These are phyloP conservation scores for Alternaria dauci DNA, from an alignment of 2,329 filamentous ascomycete genomes.

Conservation along the genomic window DNA sequence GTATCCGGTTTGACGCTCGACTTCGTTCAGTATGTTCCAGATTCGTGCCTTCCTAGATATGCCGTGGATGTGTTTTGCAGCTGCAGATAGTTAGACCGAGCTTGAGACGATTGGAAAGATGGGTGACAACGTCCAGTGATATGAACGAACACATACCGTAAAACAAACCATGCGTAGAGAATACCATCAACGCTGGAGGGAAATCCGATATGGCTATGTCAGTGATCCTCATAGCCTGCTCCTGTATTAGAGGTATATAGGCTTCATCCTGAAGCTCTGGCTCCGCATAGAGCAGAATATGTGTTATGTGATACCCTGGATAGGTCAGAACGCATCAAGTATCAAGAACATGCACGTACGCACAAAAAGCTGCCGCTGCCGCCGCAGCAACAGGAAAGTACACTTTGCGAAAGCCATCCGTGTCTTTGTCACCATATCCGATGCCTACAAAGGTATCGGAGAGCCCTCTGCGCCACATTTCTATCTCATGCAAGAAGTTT, in stretches of 20 bases:
- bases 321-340: not conserved
- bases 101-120: not conserved
- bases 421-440: slow-evolving; percentile 40
- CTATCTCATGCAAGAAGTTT: slow-evolving; percentile 37
- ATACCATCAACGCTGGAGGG: slow-evolving; percentile 42
- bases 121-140: not conserved
- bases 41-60: slow-evolving; percentile 45
- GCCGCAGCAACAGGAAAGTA: slow-evolving; percentile 44
- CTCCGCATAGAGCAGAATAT: slow-evolving; percentile 45
- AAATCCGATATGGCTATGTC: slow-evolving; percentile 47
- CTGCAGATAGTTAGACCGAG: slow-evolving; percentile 19
- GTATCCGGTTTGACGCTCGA: slow-evolving; percentile 45
- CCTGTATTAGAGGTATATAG: slow-evolving; percentile 40
- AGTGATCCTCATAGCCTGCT: slow-evolving; percentile 40
- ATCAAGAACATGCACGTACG: not conserved
- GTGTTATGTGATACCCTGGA: slow-evolving; percentile 40
- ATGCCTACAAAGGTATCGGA: slow-evolving; percentile 44
- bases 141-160: slow-evolving; percentile 31
- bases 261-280: slow-evolving; percentile 37
- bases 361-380: slow-evolving; percentile 42
- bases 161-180: slow-evolving; percentile 44
- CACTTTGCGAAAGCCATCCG: slow-evolving; percentile 42
- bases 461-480: slow-evolving; percentile 38
- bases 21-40: slow-evolving; percentile 44
- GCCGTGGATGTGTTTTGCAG: slow-evolving; percentile 47